Evolutionary conservation across 768 basidiomycete species (phyloP).

Genomic region (Phlegmacium glaucopus): DNA sequence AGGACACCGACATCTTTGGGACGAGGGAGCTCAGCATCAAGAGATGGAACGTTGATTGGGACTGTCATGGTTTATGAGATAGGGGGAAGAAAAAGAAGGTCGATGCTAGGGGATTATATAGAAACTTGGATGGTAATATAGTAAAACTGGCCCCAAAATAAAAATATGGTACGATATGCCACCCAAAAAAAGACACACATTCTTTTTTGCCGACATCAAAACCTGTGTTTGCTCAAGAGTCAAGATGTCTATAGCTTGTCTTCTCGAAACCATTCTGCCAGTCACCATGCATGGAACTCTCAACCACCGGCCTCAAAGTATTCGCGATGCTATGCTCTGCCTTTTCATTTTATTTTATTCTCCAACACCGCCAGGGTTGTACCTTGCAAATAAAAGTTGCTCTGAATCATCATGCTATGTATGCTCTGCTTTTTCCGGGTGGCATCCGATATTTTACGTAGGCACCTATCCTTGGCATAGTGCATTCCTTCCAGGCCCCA

Average conservation of each 20-base stretch:
- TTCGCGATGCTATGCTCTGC: no score
- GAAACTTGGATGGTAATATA: constrained; percentile 31
- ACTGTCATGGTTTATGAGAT: constrained; percentile 36
- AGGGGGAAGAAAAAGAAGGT: constrained; percentile 9
- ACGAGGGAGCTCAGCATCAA: constrained; percentile 46
- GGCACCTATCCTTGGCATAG: no score
- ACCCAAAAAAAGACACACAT: constrained; percentile 2
- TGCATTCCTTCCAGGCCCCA: no score
- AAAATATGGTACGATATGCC: constrained; percentile 46
- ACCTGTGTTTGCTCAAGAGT: constrained; percentile 1
- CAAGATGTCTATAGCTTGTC: no score
- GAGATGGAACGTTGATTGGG: constrained; percentile 27
- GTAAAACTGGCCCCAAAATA: constrained; percentile 30
- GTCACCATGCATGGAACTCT: background rate
- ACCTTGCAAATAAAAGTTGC: no score
- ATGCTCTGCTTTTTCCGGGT: background rate
- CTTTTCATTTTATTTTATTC: no score
- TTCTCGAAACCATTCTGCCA: no score
- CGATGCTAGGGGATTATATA: constrained; percentile 29
- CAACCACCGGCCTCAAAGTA: background rate
- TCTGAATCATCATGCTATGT: no score
- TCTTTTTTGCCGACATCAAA: no score
- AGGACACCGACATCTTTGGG: constrained; percentile 95
- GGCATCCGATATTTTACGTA: no score
- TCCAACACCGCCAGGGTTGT: no score